Conservation (phyloP, 305 asterid species). For the Solanum chacoense region DNA sequence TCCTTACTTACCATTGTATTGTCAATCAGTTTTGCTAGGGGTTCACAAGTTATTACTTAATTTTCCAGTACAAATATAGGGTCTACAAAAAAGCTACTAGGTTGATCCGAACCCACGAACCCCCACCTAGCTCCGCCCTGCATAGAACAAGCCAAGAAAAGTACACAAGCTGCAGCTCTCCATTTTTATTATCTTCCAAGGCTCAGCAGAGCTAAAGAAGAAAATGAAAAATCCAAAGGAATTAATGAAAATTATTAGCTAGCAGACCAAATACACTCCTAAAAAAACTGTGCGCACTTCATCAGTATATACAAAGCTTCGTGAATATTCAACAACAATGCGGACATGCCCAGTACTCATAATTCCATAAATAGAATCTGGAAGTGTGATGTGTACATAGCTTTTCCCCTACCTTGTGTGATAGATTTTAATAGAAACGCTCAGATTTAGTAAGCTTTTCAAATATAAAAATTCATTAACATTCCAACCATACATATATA, state of each 20-base stretch:
- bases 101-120: too few species aligned
- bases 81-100: too few species aligned
- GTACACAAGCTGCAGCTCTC: not conserved
- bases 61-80: too few species aligned
- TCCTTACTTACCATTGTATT: too few species aligned
- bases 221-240: not conserved
- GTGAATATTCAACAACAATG: not conserved
- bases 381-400: not conserved
- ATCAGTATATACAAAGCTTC: not conserved
- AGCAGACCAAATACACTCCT: not conserved
- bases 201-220: not conserved
- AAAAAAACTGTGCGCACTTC: not conserved
- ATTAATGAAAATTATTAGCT: not conserved
- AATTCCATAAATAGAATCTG: not conserved
- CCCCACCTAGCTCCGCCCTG: too few species aligned
- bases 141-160: not conserved
- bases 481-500: not conserved
- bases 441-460: not conserved
- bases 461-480: not conserved
- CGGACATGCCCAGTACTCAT: not conserved
- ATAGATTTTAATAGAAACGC: not conserved
- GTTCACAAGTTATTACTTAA: too few species aligned
- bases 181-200: not conserved
- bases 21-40: too few species aligned
- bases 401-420: not conserved